Evolutionary conservation across 768 basidiomycete genomes (phyloP), one percentile per base, ranked within the genome.

Genomic region (Cystobasidium ongulense): DNA sequence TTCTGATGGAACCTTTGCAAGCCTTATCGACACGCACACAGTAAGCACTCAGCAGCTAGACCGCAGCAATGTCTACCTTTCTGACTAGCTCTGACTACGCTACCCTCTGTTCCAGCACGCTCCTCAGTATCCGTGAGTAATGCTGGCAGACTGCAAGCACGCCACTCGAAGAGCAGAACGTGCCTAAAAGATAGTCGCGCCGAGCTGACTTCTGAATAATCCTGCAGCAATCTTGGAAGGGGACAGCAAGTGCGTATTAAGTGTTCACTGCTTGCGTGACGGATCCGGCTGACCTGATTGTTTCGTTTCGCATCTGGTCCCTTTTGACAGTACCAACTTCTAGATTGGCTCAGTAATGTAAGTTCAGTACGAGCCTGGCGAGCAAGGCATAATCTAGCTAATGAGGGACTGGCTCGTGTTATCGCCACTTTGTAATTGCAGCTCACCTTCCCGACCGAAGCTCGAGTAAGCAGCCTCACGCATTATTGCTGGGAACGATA

Each of bases 381-480:
- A 13, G 4, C n/a, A 31, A 41, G 43, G 13, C 13, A n/a, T 46
- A 13, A 13, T 13, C 43, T 72, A 31, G 10, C 11, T 35, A 64
- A 25, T 1, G 43, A 63, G 3, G 1, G 8, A 4, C 7, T 54
- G 25, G 46, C 1, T 41, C 63, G 38, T 27, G 18, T 1, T 18
- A 15, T 23, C 18, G 43, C 43, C n/a, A 46, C 43, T 46, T n/a
- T n/a, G 52, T 7, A n/a, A 5, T 54, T n/a, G n/a, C 57, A 79
- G 52, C 72, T 91, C 72, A 96, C 93, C 1, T 98, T 95, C 81
- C 95, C 95, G 0, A 86, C 86, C 79, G 95, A 98, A 80, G 84
- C 86, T 29, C 87, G 85, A 38, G 77, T 75, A 63, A 25, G 68
- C 17, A n/a, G 2, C 1, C 17, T 1, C 23, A 36, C 8, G n/a